A percentile compares a stretch with the other conserved stretches of the same genome.
phyloP scores from a whole-genome alignment of 352 stramenopile species.

The Pythium periplocum region DNA sequence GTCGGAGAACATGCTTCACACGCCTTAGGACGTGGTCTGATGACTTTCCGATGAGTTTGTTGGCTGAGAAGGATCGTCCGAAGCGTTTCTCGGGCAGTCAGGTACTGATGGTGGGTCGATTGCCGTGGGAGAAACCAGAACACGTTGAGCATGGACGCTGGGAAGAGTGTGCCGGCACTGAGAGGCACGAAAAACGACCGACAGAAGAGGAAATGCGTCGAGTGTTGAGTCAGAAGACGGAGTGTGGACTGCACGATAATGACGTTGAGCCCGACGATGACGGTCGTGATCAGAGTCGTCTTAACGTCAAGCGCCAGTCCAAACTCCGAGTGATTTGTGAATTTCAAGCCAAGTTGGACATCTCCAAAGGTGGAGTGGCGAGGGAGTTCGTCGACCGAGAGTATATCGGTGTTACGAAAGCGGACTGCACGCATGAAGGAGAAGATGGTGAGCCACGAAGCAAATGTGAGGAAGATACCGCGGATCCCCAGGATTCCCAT shows the following conservation, averaged over 20 bases:
- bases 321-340: conserved; percentile 9
- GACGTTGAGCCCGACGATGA: background rate
- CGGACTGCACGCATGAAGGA: conserved; percentile 10
- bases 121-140: conserved; percentile 12
- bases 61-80: background rate
- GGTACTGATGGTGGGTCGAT: background rate
- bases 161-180: conserved; percentile 9
- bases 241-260: conserved; percentile 1
- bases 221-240: background rate
- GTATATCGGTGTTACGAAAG: conserved; percentile 12
- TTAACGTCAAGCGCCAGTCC: conserved; percentile 12
- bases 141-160: conserved; percentile 9
- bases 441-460: conserved; percentile 23
- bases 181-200: conserved; percentile 15
- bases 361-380: conserved; percentile 5
- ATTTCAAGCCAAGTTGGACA: background rate
- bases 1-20: conserved; percentile 1
- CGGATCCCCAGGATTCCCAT: conserved; percentile 18
- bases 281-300: background rate
- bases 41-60: background rate
- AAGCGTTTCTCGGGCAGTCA: background rate
- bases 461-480: conserved; percentile 15
- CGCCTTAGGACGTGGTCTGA: conserved; percentile 1
- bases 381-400: background rate
- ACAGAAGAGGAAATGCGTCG: conserved; percentile 8